These are phyloP conservation scores for Hygrophorus pudorinus DNA, from an alignment of 768 basidiomycete species.

Conservation along the genomic window DNA sequence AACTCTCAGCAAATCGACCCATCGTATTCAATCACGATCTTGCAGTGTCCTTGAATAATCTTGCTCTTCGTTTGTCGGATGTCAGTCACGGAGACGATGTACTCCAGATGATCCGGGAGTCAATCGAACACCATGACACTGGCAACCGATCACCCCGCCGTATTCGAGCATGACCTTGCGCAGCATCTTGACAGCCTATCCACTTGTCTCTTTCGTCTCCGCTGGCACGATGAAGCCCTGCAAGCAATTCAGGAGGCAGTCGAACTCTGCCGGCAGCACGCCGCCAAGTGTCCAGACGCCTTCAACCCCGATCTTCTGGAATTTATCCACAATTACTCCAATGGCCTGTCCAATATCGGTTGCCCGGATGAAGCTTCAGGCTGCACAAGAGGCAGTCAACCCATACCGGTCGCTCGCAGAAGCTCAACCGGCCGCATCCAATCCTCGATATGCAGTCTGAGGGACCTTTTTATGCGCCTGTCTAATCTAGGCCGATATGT, in stretches of 20 bases:
- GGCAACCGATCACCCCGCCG: neutral
- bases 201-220: neutral
- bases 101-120: neutral
- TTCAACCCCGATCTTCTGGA: neutral
- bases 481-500: neutral
- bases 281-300: neutral
- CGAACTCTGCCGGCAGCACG: neutral
- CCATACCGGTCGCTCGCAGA: conserved; percentile 1
- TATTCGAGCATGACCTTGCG: neutral
- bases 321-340: neutral
- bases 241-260: neutral
- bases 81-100: neutral
- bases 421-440: neutral
- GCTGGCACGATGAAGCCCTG: neutral
- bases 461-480: neutral
- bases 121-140: neutral
- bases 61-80: neutral
- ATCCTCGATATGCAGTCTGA: neutral
- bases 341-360: neutral
- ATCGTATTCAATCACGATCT: neutral
- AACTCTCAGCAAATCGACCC: neutral
- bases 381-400: conserved; percentile 1
- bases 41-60: neutral
- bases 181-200: neutral
- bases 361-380: conserved; percentile 6